Evolutionary conservation across 2,329 filamentous ascomycete genomes (phyloP).

Genomic region (Cryphonectria nitschkei): DNA sequence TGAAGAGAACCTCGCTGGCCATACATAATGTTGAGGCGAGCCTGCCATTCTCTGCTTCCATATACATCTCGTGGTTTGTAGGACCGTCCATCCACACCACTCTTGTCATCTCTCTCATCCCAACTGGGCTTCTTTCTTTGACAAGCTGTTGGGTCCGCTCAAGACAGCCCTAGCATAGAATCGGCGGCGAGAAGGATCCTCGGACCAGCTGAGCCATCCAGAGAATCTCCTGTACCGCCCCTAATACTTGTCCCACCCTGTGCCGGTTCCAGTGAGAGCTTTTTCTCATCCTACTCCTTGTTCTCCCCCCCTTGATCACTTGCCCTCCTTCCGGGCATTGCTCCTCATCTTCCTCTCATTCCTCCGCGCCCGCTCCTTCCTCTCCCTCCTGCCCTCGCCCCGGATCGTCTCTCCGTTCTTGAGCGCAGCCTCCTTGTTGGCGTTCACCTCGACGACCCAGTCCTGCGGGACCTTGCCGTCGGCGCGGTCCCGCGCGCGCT

Average conservation of each 20-base stretch:
- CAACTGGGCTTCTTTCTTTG: not conserved
- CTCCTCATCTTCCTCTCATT: conserved; percentile 72
- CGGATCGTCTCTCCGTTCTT: conserved; percentile 66
- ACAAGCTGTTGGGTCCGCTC: not conserved
- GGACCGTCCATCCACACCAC: not conserved
- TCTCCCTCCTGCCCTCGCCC: conserved; percentile 65
- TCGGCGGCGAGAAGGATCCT: not conserved
- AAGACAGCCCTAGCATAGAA: not conserved
- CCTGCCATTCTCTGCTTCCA: not conserved
- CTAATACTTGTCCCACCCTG: not conserved
- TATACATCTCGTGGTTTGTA: not conserved
- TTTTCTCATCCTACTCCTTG: not conserved
- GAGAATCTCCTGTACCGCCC: not conserved
- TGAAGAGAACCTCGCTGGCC: not conserved
- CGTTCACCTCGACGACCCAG: conserved; percentile 92
- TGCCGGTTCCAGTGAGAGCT: not conserved
- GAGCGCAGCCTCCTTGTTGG: conserved; percentile 66
- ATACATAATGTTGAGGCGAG: not conserved
- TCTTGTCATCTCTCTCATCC: not conserved
- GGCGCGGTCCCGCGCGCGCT: conserved; percentile 61
- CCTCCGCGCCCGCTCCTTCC: conserved; percentile 70
- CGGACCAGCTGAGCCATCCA: not conserved
- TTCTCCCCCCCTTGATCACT: conserved; percentile 13
- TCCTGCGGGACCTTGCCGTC: conserved; percentile 64
- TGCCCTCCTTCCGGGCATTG: conserved; percentile 58